phyloP scores from a whole-genome alignment of 345 rosid genomes.

The Viola odorata region DNA sequence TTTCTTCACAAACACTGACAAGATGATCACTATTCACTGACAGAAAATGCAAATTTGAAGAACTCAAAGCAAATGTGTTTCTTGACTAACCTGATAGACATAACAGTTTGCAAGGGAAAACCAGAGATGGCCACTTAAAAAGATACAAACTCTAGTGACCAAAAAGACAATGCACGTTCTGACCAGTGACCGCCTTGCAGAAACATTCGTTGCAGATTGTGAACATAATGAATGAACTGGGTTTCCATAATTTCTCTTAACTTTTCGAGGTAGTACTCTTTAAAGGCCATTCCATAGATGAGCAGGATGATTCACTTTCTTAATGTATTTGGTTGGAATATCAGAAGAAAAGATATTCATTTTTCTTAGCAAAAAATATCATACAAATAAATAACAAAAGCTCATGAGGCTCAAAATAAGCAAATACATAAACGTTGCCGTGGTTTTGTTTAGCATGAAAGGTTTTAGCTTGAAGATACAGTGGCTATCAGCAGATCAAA shows the following conservation, averaged over 20 bases:
- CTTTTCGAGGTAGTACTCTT: no score
- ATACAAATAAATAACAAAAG: neutral
- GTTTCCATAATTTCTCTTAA: no score
- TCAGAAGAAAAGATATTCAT: no score
- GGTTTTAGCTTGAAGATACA: neutral
- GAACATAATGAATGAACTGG: no score
- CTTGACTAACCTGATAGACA: no score
- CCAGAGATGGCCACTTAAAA: neutral
- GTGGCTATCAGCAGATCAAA: neutral
- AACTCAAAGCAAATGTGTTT: neutral
- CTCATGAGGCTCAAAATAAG: neutral
- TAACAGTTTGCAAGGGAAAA: neutral
- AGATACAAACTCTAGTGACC: neutral
- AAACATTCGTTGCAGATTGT: no score
- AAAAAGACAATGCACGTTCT: no score
- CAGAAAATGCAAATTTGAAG: constrained; percentile 8
- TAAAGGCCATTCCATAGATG: no score
- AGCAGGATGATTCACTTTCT: no score
- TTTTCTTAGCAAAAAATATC: neutral
- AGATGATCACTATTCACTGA: neutral
- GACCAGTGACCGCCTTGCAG: no score
- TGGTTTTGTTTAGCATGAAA: constrained; percentile 1
- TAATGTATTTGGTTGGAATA: no score
- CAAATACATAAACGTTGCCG: neutral
- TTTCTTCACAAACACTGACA: no score